Evolutionary conservation across 2,329 filamentous ascomycete species (phyloP).

Genomic region (Cadophora sp.): DNA sequence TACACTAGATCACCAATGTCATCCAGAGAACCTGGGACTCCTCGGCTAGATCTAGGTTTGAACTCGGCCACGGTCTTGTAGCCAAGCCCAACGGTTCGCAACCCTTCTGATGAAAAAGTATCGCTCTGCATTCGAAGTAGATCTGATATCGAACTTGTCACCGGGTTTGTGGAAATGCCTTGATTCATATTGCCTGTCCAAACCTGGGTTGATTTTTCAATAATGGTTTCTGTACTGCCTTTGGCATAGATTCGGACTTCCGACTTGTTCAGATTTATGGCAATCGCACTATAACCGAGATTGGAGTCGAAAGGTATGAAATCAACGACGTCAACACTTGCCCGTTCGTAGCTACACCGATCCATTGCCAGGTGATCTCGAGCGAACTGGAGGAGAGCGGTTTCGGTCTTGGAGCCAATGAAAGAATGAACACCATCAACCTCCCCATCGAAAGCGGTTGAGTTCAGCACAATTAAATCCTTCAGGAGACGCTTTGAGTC

Average conservation of each 20-base stretch:
- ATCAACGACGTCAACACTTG: conserved; percentile 64
- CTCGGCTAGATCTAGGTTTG: conserved; percentile 63
- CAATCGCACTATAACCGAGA: conserved; percentile 73
- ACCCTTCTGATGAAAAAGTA: conserved; percentile 70
- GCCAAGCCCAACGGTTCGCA: conserved; percentile 77
- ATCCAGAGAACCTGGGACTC: conserved; percentile 66
- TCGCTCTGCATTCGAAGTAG: conserved; percentile 56
- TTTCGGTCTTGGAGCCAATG: conserved; percentile 80
- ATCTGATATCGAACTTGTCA: conserved; percentile 44
- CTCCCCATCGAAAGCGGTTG: conserved; percentile 72
- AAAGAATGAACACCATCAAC: conserved; percentile 64
- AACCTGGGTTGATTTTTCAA: conserved; percentile 54
- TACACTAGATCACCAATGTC: conserved; percentile 76
- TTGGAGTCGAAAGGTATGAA: conserved; percentile 48
- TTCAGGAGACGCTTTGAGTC: too few species aligned
- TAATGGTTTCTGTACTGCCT: conserved; percentile 60
- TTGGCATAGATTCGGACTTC: conserved; percentile 58
- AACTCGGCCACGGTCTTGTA: conserved; percentile 75
- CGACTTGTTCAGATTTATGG: conserved; percentile 56
- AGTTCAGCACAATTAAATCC: conserved; percentile 68
- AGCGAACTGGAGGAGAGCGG: conserved; percentile 72
- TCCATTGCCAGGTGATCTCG: conserved; percentile 70
- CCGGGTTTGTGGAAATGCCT: conserved; percentile 46
- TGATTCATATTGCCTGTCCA: conserved; percentile 63
- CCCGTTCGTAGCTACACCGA: conserved; percentile 64